Evolutionary conservation across 345 rosid species (phyloP), one percentile per base, ranked within the genome.

Genomic region (Eucalyptus regnans): DNA sequence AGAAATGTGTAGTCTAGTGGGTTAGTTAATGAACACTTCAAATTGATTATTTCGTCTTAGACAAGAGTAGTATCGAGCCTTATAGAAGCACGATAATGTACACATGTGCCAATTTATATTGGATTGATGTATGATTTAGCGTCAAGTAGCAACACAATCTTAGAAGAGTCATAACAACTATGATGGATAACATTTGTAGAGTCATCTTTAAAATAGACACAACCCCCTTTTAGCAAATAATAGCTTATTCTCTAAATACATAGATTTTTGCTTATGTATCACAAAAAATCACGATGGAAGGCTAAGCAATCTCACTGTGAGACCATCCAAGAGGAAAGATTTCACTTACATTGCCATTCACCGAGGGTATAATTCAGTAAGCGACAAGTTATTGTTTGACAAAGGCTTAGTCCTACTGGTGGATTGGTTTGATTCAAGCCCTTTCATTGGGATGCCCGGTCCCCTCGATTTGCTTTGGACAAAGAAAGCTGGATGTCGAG

Each of bases 331-430:
- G 31, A 62, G 14, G 71, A 12, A 62, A 31, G 33, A 62, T 29
- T 62, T 29, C 33, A 6, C 17, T 29, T 4, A 6, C 18, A 5
- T 41, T 7, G 2, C 87, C 54, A 27, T 87, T 41, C 71, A 94
- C 9, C 95, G 93, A 52, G 95, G 95, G 86, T 89, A 50, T 44
- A 93, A 89, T 10, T 89, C 89, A 7, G 94, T 92, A 79, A 94
- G 89, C 23, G 94, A 88, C 46, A 84, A 88, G 31, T 90, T 91
- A 51, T 93, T 93, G 11, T 88, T 91, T 50, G 95, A 89, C 68
- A 33, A 80, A 50, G 91, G 86, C 37, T 54, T 44, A 6, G 92
- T 88, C 50, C 88, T 91, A n/a, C 27, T 91, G 3, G 86, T 60
- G 50, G 93, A 89, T 31, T 89, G 9, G 33, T 62, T 29, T 2